Base-by-base conservation (phyloP, 371 early-diverging fungal genomes). In the Basidiobolus meristosporus region DNA sequence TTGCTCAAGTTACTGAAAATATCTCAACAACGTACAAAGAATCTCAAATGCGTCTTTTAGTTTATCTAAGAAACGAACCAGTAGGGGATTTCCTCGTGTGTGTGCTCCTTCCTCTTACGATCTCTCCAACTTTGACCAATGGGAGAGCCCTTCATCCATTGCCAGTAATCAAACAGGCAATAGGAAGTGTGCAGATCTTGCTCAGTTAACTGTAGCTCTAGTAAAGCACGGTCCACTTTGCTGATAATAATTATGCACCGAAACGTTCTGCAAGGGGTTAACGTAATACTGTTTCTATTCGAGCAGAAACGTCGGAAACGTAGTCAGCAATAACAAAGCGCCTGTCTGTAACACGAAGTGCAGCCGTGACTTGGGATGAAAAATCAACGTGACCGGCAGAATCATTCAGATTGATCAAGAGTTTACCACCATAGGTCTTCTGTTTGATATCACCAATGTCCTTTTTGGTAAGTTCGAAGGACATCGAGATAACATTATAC, bases 311-410 rank as follows among this genome's bases (percentile, higher is more conserved):
- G 66, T 99, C 98, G 52, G 95, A 95, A 50, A 98, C 79, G 69
- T 90, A 87, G 63, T 99, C 99, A 47, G 98, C 96, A 49, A 99
- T 98, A 46, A 98, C 98, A 23, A 98, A 71, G 40, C 98, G 98
- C 80, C 99, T 98, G 68, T 99, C 99, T 41, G 98, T 98, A 53
- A 98, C 98, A 80, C 98, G 88, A 45, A 99, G 86, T 43, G 99
- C 98, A 53, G 98, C 98, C 43, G 98, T 98, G 46, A 99, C 99
- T 75, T 98, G 99, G 56, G 92, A 91, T 46, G 95, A 91, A 82
- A 99, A 99, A 66, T 98, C 98, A 54, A 98, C 98, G 87, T 99
- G 99, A 44, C 98, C 99, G 39, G 98, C 98, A 39, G 96, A 91
- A 70, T 99, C 98, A 55, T 98, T 98, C 72, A 99, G 69, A 81